A percentile compares a stretch with the other conserved stretches of the same genome.
Conservation (phyloP, 192 early-diverging fungal species). For the Linnemannia schmuckeri region DNA sequence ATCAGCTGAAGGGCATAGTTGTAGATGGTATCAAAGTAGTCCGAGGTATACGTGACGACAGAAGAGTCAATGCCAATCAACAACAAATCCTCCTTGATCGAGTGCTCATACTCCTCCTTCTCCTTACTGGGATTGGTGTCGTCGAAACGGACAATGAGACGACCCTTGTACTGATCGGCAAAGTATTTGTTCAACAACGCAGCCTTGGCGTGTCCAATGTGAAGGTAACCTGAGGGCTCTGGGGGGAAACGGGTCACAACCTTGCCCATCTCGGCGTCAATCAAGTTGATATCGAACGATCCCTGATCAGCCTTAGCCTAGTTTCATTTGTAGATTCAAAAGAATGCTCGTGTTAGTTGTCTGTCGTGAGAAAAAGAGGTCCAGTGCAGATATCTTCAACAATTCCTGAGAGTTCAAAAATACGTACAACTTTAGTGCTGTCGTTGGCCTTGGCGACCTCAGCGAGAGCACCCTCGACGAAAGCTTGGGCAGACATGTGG, state of each 20-base stretch:
- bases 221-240: conserved; percentile 97
- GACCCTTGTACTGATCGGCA: conserved; percentile 91
- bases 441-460: conserved; percentile 63
- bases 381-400: background rate
- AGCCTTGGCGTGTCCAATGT: conserved; percentile 99
- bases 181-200: conserved; percentile 98
- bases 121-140: conserved; percentile 99
- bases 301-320: conserved; percentile 65
- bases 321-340: background rate
- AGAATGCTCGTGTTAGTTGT: conserved; percentile 8
- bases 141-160: conserved; percentile 96
- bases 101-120: conserved; percentile 95
- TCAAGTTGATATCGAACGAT: conserved; percentile 96
- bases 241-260: conserved; percentile 99
- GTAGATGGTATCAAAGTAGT: conserved; percentile 92
- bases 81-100: conserved; percentile 94
- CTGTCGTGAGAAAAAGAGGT: background rate
- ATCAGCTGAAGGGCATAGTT: conserved; percentile 88
- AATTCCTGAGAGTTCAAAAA: background rate
- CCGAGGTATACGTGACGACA: conserved; percentile 88
- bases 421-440: conserved; percentile 60
- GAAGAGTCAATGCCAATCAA: conserved; percentile 89
- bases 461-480: conserved; percentile 62
- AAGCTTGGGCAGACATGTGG: conserved; percentile 74
- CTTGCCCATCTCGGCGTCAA: conserved; percentile 83